These are phyloP conservation scores for Diplodia intermedia DNA, from an alignment of 2,329 filamentous ascomycete species.

Conservation along the genomic window DNA sequence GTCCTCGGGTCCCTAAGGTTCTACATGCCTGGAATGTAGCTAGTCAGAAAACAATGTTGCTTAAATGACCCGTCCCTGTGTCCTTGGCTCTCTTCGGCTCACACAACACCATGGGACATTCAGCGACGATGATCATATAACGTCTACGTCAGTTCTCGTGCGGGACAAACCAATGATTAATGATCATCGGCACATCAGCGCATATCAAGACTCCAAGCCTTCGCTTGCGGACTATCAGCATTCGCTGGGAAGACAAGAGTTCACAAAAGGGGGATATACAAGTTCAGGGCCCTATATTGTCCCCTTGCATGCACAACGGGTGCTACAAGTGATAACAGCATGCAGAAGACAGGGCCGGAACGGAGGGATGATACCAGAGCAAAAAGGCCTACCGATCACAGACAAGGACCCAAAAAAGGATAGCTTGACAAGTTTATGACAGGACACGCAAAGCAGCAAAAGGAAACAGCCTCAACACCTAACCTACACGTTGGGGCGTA, in stretches of 20 bases:
- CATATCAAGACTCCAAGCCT: background rate
- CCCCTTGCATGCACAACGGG: background rate
- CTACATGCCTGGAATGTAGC: background rate
- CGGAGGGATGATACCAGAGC: background rate
- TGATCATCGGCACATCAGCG: background rate
- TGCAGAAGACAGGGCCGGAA: background rate
- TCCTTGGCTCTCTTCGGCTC: background rate
- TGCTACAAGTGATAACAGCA: background rate
- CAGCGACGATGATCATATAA: background rate
- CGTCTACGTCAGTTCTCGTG: no score
- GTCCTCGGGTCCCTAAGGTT: no score
- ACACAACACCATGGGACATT: background rate
- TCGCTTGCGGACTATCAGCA: background rate
- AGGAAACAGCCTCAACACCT: background rate
- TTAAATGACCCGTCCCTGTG: background rate
- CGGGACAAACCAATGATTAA: background rate
- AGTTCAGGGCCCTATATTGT: background rate
- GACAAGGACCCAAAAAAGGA: no score
- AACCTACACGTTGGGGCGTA: background rate
- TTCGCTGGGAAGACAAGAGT: background rate
- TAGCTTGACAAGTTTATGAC: no score
- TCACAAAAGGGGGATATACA: background rate
- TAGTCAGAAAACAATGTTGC: background rate
- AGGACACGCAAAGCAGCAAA: background rate
- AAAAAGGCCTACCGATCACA: background rate